Conservation (phyloP, 2,329 filamentous ascomycete species). For the Fusarium sp. region DNA sequence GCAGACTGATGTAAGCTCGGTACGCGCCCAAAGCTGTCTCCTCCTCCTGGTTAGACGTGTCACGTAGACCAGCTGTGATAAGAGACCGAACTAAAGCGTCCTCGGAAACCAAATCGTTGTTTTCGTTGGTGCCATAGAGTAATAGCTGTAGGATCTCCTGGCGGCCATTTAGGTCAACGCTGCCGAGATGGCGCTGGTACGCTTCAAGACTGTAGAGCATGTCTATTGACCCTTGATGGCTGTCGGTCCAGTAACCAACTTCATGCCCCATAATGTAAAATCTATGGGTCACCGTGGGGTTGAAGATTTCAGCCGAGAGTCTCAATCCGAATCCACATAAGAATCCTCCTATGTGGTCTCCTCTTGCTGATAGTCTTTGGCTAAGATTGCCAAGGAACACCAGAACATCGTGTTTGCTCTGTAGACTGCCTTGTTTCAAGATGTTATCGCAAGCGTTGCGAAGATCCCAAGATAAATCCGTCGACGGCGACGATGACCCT, state of each 20-base stretch:
- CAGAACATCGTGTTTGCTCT: conserved; percentile 41
- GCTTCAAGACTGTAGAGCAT: conserved; percentile 34
- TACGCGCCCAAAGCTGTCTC: conserved; percentile 32
- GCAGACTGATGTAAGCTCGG: conserved; percentile 42
- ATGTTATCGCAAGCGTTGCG: conserved; percentile 41
- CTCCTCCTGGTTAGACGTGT: background rate
- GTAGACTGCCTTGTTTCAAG: conserved; percentile 8
- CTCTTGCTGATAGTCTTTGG: conserved; percentile 46
- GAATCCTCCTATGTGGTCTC: conserved; percentile 37
- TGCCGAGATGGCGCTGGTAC: conserved; percentile 26
- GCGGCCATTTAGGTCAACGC: conserved; percentile 26
- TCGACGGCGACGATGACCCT: background rate
- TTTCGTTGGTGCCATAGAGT: conserved; percentile 43
- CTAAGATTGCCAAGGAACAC: conserved; percentile 56
- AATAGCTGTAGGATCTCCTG: conserved; percentile 45
- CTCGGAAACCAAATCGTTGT: conserved; percentile 4
- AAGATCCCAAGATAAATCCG: conserved; percentile 34
- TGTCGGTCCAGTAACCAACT: conserved; percentile 20
- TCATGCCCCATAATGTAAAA: conserved; percentile 43
- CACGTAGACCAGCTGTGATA: conserved; percentile 19
- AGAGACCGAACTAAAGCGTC: conserved; percentile 43
- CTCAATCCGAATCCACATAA: conserved; percentile 48
- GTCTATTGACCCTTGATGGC: conserved; percentile 31
- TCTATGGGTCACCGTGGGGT: conserved; percentile 35
- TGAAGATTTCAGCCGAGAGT: conserved; percentile 46